Evolutionary conservation across 2,329 filamentous ascomycete species (phyloP), one percentile per base, ranked within the genome.

Genomic region (Dothideomycetes sp.): DNA sequence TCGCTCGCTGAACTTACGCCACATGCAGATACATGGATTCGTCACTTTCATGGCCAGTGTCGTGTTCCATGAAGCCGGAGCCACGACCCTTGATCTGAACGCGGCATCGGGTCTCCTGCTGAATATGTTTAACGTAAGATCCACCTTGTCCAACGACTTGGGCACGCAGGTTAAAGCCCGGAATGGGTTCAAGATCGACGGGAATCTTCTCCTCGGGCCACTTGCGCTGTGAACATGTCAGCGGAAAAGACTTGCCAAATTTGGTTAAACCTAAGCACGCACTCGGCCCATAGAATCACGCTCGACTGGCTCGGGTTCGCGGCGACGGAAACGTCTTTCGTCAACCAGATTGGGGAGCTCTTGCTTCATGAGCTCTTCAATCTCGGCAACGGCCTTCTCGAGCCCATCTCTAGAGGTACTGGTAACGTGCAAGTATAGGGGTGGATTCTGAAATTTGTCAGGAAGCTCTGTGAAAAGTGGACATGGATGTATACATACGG

Each of bases 21-120:
- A 96, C 88, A 61, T 96, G 88, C 32, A 98, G 73, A 57, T 87
- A 96, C 87, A 98, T 96, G 2, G 86, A 78, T 59, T 96, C 89
- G 33, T 98, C 89, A 50, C 86, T 94, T 64, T 98, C 91, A 29
- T 71, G 76, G 49, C 84, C 84, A n/a, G 87, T 93, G 22, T 82
- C 78, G 33, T 82, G 78, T 60, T 98, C 91, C 56, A 94, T 80
- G 59, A 94, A 98, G 11, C 91, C 91, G 39, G 88, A 96, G 27
- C 88, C 88, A 48, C 84, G 85, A 13, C 91, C 91, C 61, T 98
- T 98, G 67, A 98, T 98, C 62, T 98, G 91, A 18, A 98, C 91
- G 52, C 89, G 84, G 61, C 91, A 96, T 47, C 84, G 76, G 11
- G 91, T 96, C 63, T 94, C 87, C 58, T 88, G 80, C 64, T 96